Base-by-base conservation (phyloP, 805 yeast species). In the Nakazawaea holstii region DNA sequence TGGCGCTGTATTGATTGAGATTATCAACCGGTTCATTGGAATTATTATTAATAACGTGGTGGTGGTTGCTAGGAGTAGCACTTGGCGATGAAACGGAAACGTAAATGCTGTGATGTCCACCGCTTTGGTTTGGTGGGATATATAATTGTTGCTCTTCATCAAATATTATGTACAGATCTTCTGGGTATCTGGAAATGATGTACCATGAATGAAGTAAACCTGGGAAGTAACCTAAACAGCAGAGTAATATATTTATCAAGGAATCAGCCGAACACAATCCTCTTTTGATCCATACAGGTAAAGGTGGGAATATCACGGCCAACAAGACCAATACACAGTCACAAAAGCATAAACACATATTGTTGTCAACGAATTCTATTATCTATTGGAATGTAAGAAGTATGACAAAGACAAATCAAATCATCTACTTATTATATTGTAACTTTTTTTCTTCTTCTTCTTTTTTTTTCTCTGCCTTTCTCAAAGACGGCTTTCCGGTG, bases 271-370 rank as follows among this genome's bases (percentile, higher is more conserved):
- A 80, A 52, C 84, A 81, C 45, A 84, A 49, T 2, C 95, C 95
- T 46, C 84, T 72, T 59, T 85, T 84, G 52, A 86, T 66, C 57
- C 80, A 72, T 15, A 87, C 95, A 1, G 95, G 89, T 45, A 87
- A 60, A 1, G 95, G 95, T 1, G 95, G 95, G 56, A 84, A 72
- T 55, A 87, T 61, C 42, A 87, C 74, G 1, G 94, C 87, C 42
- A 87, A 56, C 8, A 87, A 66, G 14, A 83, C 85, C 39, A 87
- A 72, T 14, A 85, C 61, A 62, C 86, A 80, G 60, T 87, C 95
- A 44, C 74, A 64, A 50, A 71, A 70, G 45, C 61, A 55, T 55
- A 59, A 45, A 60, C 62, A 60, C 59, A 43, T 43, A 40, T 35
- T 47, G 8, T 14, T 27, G 8, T 35, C 9, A 14, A 26, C 9